Evolutionary conservation across 495 filamentous ascomycete species (phyloP).

Genomic region (Penicillium cosmopolitanum): DNA sequence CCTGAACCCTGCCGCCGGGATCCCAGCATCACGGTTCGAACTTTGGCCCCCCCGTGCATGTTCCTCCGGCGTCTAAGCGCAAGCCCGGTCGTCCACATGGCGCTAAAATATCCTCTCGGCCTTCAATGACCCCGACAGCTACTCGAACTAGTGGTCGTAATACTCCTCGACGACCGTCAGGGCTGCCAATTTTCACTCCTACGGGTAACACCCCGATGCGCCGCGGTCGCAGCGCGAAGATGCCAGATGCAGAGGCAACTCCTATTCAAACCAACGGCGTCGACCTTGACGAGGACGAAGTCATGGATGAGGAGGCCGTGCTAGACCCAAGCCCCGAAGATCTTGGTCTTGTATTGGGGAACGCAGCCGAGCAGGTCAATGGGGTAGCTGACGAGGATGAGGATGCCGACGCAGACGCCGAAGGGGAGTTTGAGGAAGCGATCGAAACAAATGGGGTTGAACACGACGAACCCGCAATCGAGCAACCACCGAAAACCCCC

Average conservation of each 20-base stretch:
- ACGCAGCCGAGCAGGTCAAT: conserved; percentile 6
- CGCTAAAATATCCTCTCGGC: conserved; percentile 18
- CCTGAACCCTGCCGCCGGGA: conserved; percentile 47
- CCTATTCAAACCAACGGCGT: conserved; percentile 24
- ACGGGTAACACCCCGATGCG: conserved; percentile 30
- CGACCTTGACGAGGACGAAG: conserved; percentile 15
- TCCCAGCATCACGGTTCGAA: conserved; percentile 81
- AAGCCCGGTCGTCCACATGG: conserved; percentile 53
- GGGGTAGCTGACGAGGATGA: conserved; percentile 10
- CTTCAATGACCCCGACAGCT: conserved; percentile 35
- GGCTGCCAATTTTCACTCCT: conserved; percentile 34
- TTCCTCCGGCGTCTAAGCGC: conserved; percentile 45
- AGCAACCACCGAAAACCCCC: conserved; percentile 23
- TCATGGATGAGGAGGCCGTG: conserved; percentile 31
- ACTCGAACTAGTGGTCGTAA: conserved; percentile 40
- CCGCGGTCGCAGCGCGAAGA: conserved; percentile 44
- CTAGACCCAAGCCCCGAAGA: conserved; percentile 27
- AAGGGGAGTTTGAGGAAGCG: background rate
- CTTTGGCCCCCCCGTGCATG: conserved; percentile 78
- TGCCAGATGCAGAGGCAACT: conserved; percentile 34
- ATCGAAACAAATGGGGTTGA: conserved; percentile 33
- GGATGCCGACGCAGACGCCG: conserved; percentile 6
- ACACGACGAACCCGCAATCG: conserved; percentile 18
- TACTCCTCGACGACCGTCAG: conserved; percentile 42
- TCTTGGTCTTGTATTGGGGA: conserved; percentile 10